Percentiles rank a stretch among this genome's conserved stretches.
phyloP scores from a whole-genome alignment of 2,329 filamentous ascomycete species.

The Nectriaceae sp. region DNA sequence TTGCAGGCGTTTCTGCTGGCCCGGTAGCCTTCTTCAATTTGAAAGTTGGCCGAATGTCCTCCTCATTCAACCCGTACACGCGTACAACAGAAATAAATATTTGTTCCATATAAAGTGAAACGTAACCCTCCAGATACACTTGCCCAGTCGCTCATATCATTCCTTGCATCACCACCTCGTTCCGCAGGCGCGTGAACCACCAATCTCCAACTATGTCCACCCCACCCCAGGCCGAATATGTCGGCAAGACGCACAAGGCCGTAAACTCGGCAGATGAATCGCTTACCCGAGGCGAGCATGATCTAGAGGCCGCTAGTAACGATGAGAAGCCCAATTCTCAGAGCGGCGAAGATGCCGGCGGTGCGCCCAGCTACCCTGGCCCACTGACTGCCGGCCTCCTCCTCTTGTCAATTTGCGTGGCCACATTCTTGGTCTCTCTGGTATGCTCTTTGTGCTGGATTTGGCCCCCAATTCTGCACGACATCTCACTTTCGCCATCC shows the following conservation, averaged over 20 bases:
- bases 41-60: too few relatives aligned
- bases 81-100: too few relatives aligned
- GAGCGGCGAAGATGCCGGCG: background rate
- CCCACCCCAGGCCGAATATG: conserved; percentile 8
- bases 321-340: background rate
- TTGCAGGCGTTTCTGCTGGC: too few relatives aligned
- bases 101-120: too few relatives aligned
- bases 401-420: conserved; percentile 1
- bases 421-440: conserved; percentile 17
- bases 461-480: background rate
- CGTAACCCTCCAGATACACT: too few relatives aligned
- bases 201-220: conserved; percentile 4
- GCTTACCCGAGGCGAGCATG: background rate
- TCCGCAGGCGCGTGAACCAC: too few relatives aligned
- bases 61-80: too few relatives aligned
- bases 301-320: background rate
- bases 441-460: background rate
- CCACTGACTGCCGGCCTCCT: background rate
- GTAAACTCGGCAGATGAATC: background rate
- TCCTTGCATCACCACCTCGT: too few relatives aligned
- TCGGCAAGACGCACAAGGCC: background rate
- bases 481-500: background rate
- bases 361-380: background rate
- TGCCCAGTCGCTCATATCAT: too few relatives aligned
- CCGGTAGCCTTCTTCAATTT: too few relatives aligned